A percentile compares a stretch with the other conserved stretches of the same genome.
Evolutionary conservation across 2,329 filamentous ascomycete species (phyloP).

Genomic region (Colletotrichum nymphaeae): DNA sequence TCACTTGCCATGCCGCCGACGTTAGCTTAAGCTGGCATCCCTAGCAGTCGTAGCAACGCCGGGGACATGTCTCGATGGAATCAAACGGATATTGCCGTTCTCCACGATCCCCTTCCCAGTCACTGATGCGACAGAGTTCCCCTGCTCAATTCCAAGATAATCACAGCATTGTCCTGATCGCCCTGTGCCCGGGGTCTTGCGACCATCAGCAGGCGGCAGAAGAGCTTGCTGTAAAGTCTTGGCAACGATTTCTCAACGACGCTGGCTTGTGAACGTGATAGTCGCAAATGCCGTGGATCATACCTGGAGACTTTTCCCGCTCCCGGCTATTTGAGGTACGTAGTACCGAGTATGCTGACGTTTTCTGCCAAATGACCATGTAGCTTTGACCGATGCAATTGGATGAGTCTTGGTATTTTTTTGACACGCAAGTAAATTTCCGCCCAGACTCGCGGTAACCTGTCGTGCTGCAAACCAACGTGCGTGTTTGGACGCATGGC

Average conservation of each 20-base stretch:
- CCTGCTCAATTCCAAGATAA: not conserved
- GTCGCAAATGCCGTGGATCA: not conserved
- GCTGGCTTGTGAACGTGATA: not conserved
- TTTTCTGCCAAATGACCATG: constrained; percentile 5
- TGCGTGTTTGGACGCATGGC: constrained; percentile 1
- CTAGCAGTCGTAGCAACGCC: not conserved
- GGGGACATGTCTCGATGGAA: not conserved
- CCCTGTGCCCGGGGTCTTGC: not conserved
- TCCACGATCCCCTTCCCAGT: not conserved
- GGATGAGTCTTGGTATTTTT: constrained; percentile 8
- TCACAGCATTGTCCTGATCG: not conserved
- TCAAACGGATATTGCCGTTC: not conserved
- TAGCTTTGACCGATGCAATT: constrained; percentile 12
- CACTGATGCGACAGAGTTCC: not conserved
- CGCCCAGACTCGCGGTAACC: not conserved
- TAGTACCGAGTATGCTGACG: not conserved
- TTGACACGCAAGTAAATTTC: constrained; percentile 3
- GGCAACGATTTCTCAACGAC: not conserved
- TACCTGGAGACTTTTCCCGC: not conserved
- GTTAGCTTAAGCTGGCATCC: not conserved
- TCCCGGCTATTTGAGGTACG: not conserved
- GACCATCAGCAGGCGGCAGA: not conserved
- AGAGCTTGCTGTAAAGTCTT: not conserved
- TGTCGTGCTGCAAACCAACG: constrained; percentile 8
- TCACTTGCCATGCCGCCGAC: not conserved